These are phyloP conservation scores for Rosa lucieae DNA, from an alignment of 306 rosid species.

Conservation along the genomic window DNA sequence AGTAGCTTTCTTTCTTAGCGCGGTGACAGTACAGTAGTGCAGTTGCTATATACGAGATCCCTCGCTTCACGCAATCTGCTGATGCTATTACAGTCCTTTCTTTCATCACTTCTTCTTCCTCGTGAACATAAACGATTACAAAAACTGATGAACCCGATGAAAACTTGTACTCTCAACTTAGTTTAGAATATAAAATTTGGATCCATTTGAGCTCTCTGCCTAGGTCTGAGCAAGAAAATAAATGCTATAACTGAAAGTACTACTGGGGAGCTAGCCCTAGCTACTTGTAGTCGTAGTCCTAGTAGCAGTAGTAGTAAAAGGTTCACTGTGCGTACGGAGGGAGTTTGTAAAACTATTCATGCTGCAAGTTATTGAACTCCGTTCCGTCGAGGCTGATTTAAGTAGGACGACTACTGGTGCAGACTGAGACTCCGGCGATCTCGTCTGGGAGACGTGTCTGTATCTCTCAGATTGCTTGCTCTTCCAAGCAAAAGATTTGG, in stretches of 20 bases:
- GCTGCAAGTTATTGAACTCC: not conserved
- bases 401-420: not conserved
- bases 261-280: not conserved
- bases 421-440: not conserved
- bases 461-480: not conserved
- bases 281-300: not conserved
- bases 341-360: not conserved
- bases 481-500: conserved; percentile 35
- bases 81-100: conserved; percentile 23
- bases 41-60: conserved; percentile 4
- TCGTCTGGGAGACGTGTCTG: not conserved
- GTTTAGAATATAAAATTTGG: not conserved
- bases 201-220: not conserved
- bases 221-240: not conserved
- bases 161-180: not conserved
- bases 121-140: not conserved
- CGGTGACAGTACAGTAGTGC: conserved; percentile 14
- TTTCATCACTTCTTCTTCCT: not conserved
- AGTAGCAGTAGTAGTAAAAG: not conserved
- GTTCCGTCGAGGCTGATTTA: not conserved
- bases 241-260: not conserved
- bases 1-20: not conserved
- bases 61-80: conserved; percentile 31
- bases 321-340: not conserved
- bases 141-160: not conserved